Evolutionary conservation across 495 filamentous ascomycete species (phyloP), one percentile per base, ranked within the genome.

Genomic region (Hyaloscypha hepaticicola): DNA sequence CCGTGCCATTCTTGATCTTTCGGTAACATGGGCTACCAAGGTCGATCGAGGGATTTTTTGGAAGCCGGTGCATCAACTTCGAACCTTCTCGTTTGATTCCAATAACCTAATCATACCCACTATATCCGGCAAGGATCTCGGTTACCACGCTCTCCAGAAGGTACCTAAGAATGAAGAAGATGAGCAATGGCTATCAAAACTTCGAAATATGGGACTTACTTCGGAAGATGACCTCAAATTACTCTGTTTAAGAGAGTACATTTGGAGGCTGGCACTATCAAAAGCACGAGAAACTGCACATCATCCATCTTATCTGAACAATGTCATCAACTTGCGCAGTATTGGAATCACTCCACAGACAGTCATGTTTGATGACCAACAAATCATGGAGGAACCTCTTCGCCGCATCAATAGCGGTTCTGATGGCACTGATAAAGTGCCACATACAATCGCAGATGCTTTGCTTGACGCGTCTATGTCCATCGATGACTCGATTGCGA

Each of bases 381-480:
- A 83, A 52, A 77, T 77, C 31, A 72, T 78, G 31, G 79, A 76
- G 68, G 79, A 79, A 60, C 74, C 71, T 61, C 75, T 67, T 24
- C 77, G 60, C 48, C 73, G 65, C 8, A 70, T 72, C 0, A 53
- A 63, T 21, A 48, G 51, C 5, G 51, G 38, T 27, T 51, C 33
- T 38, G 66, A 60, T 28, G 68, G 67, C 11, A 69, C 78, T 4
- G 76, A 79, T 14, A 73, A 69, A 28, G 83, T 76, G 16, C 83
- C 87, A 8, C 86, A 88, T 72, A 96, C 93, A 0, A 95, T 99
- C 61, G 84, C 89, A 25, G 93, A 97, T 74, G 94, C 95, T 8
- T 78, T 99, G 6, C 80, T 96, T 9, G 96, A 99, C 76, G 95
- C 96, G 19, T 96, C 93, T 2, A 92, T 90, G 72, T 91, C 90